These are phyloP conservation scores for Eimeria falciformis DNA, from an alignment of 169 alveolate species.

Conservation along the genomic window DNA sequence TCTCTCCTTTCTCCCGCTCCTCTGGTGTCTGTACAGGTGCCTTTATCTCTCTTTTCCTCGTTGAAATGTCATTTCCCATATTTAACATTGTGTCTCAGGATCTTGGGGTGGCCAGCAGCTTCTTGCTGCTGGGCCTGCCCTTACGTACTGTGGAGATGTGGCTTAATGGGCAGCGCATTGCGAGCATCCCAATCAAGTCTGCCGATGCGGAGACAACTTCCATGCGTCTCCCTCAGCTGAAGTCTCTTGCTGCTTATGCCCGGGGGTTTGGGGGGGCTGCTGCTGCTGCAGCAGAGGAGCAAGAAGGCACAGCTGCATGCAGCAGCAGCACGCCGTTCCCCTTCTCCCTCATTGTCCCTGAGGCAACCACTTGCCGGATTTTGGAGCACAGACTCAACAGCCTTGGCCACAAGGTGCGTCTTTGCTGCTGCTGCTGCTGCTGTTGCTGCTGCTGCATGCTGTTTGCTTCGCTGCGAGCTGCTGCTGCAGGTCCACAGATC, in stretches of 20 bases:
- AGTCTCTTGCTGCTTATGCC: background rate
- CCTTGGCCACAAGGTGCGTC: constrained; percentile 66
- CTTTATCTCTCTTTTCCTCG: background rate
- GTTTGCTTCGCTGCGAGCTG: background rate
- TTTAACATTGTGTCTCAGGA: background rate
- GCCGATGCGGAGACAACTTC: constrained; percentile 42
- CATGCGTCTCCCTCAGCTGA: constrained; percentile 12
- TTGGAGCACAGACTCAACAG: constrained; percentile 37
- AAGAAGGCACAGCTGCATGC: constrained; percentile 17
- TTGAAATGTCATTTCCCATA: background rate
- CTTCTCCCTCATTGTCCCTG: constrained; percentile 52
- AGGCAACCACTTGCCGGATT: constrained; percentile 37
- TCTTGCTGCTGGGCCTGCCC: background rate
- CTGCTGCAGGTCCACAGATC: constrained; percentile 70
- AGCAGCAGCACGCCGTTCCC: constrained; percentile 74
- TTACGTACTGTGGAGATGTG: background rate
- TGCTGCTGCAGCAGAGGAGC: constrained; percentile 10
- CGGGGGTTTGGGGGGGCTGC: background rate
- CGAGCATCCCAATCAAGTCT: background rate
- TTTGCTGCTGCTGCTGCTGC: background rate
- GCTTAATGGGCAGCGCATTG: background rate
- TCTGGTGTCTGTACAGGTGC: no score
- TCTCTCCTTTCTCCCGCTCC: background rate
- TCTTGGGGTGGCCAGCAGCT: constrained; percentile 16
- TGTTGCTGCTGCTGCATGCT: background rate